These are phyloP conservation scores for Aspergillus sclerotiicarbonarius DNA, from an alignment of 495 filamentous ascomycete genomes.

Conservation along the genomic window DNA sequence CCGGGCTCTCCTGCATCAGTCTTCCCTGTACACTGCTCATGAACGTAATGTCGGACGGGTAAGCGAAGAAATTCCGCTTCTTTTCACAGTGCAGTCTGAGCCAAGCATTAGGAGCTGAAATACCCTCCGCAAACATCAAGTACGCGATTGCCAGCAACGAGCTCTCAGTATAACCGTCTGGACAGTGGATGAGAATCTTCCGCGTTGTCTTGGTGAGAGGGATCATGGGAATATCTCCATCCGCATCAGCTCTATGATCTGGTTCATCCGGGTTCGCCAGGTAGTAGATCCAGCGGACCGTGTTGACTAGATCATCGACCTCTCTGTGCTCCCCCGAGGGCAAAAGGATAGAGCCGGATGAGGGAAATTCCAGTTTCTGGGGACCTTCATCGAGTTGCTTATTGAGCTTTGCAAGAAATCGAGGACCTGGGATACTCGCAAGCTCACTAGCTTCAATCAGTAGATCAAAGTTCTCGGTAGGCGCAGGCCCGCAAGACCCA, in stretches of 20 bases:
- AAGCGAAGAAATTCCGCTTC: slow-evolving; percentile 92
- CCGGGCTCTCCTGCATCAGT: slow-evolving; percentile 58
- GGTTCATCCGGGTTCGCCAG: slow-evolving; percentile 59
- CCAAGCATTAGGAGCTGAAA: slow-evolving; percentile 82
- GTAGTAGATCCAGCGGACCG: slow-evolving; percentile 85
- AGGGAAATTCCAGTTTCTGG: slow-evolving; percentile 79
- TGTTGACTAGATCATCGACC: slow-evolving; percentile 77
- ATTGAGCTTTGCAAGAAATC: slow-evolving; percentile 56
- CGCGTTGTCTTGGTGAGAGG: slow-evolving; percentile 40
- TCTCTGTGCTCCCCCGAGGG: slow-evolving; percentile 77
- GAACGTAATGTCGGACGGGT: slow-evolving; percentile 81
- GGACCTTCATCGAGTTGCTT: slow-evolving; percentile 54
- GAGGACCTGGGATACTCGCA: slow-evolving; percentile 60
- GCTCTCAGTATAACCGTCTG: slow-evolving; percentile 94
- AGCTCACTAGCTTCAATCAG: slow-evolving; percentile 85
- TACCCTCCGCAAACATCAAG: slow-evolving; percentile 81
- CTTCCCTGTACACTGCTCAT: slow-evolving; percentile 71
- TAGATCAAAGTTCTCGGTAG: slow-evolving; percentile 58
- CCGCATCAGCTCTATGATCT: slow-evolving; percentile 46
- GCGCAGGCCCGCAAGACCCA: slow-evolving; percentile 20
- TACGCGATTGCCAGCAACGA: slow-evolving; percentile 85
- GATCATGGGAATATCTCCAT: slow-evolving; percentile 57
- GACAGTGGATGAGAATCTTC: slow-evolving; percentile 85
- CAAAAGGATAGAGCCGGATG: slow-evolving; percentile 83
- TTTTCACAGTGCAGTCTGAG: slow-evolving; percentile 76